Conservation (phyloP, 2,329 filamentous ascomycete species). For the Penicillium sumatraense region DNA sequence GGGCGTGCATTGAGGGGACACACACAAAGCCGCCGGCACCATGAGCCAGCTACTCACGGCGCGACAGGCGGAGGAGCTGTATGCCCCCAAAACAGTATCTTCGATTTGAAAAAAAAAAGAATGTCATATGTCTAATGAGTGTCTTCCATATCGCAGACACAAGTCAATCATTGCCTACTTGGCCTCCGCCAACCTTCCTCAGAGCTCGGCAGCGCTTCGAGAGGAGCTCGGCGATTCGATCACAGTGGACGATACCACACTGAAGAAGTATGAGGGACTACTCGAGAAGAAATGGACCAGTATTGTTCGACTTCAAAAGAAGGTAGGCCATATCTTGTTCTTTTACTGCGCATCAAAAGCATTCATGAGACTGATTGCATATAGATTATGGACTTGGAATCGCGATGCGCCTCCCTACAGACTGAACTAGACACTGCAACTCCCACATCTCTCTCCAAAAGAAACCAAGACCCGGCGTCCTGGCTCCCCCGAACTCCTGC, state of each 20-base stretch:
- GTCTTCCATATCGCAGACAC: constrained; percentile 62
- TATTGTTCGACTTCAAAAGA: constrained; percentile 92
- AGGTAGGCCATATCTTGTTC: constrained; percentile 62
- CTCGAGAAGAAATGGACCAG: constrained; percentile 99
- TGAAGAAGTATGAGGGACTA: constrained; percentile 92
- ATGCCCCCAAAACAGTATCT: constrained; percentile 46
- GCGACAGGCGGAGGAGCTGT: constrained; percentile 89
- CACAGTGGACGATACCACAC: constrained; percentile 75
- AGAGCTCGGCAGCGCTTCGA: constrained; percentile 72
- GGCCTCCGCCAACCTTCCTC: constrained; percentile 70
- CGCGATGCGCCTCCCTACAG: constrained; percentile 73
- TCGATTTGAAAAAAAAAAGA: too few relatives aligned
- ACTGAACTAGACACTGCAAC: constrained; percentile 83
- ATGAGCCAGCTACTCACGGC: constrained; percentile 79
- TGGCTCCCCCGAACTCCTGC: constrained; percentile 88
- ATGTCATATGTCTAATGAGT: constrained; percentile 13
- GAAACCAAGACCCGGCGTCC: constrained; percentile 79
- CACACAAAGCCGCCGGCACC: constrained; percentile 29
- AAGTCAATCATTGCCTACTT: constrained; percentile 94
- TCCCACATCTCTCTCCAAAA: constrained; percentile 74
- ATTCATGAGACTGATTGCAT: constrained; percentile 16
- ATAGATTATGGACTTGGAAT: constrained; percentile 92
- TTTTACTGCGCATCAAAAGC: not conserved
- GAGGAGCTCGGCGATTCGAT: constrained; percentile 73
- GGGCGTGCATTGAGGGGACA: constrained; percentile 20